phyloP scores from a whole-genome alignment of 148 eudicot species.

The Fagopyrum homotropicum region DNA sequence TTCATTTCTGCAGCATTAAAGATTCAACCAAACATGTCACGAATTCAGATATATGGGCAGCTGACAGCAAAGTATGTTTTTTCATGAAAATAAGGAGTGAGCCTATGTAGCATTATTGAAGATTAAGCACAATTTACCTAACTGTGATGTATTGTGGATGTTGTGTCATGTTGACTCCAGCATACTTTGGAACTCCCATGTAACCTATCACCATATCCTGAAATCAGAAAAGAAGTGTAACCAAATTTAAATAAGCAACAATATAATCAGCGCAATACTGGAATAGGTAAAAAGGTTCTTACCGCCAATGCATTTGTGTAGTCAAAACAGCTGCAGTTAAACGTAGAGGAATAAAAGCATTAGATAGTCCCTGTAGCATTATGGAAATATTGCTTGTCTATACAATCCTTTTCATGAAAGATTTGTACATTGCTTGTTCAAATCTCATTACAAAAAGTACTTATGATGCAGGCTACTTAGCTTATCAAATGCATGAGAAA shows the following conservation, averaged over 20 bases:
- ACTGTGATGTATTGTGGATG: slow-evolving; percentile 98
- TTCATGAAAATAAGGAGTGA: not conserved
- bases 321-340: slow-evolving; percentile 82
- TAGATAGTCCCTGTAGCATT: not conserved
- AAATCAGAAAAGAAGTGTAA: slow-evolving; percentile 15
- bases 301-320: slow-evolving; percentile 98
- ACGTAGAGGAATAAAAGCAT: not conserved
- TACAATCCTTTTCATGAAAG: not conserved
- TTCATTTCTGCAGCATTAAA: slow-evolving; percentile 53
- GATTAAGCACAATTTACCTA: slow-evolving; percentile 38
- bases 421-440: not conserved
- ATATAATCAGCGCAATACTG: not conserved
- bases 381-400: not conserved
- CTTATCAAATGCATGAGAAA: not conserved
- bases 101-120: not conserved
- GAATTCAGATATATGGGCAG: not conserved
- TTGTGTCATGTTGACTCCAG: slow-evolving; percentile 88
- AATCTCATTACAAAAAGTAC: too few relatives aligned
- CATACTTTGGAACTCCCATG: slow-evolving; percentile 97
- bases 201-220: slow-evolving; percentile 98
- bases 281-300: slow-evolving; percentile 22
- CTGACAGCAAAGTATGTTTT: not conserved
- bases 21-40: not conserved
- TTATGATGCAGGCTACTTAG: not conserved
- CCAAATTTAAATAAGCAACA: not conserved